These are phyloP conservation scores for Immersiella caudata DNA, from an alignment of 495 filamentous ascomycete species.

Conservation along the genomic window DNA sequence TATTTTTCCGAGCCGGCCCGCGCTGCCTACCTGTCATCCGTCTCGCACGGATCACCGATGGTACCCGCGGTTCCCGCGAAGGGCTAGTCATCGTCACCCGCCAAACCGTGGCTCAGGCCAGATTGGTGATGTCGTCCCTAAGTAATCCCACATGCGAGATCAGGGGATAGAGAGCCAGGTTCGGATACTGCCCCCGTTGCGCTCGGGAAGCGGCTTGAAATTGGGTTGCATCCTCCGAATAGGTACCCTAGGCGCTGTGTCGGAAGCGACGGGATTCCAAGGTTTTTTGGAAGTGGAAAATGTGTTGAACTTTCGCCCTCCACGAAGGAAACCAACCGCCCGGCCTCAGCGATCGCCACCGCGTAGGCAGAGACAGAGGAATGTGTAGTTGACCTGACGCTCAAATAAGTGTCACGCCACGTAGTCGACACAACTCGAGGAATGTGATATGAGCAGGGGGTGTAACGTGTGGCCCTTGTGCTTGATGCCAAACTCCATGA, in stretches of 20 bases:
- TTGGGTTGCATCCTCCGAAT: background rate
- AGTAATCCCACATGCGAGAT: conserved; percentile 2
- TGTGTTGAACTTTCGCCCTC: background rate
- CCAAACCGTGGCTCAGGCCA: background rate
- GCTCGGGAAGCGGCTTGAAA: background rate
- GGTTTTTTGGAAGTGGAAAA: background rate
- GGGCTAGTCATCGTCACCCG: background rate
- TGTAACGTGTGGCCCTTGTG: too few relatives aligned
- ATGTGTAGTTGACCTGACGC: too few relatives aligned
- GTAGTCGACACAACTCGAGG: too few relatives aligned
- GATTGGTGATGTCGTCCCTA: background rate
- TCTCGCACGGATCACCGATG: background rate
- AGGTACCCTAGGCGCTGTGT: background rate
- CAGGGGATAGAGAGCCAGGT: conserved; percentile 5
- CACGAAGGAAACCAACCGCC: background rate
- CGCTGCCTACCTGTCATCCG: background rate
- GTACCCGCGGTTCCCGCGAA: background rate
- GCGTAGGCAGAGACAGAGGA: too few relatives aligned
- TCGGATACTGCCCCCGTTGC: conserved; percentile 3
- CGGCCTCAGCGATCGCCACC: too few relatives aligned
- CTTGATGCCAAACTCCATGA: too few relatives aligned
- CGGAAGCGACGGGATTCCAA: background rate
- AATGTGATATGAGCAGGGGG: too few relatives aligned
- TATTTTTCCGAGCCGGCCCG: background rate
- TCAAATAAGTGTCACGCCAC: too few relatives aligned